Percentiles rank a stretch among this genome's conserved stretches.
Evolutionary conservation across 768 basidiomycete species (phyloP).

Genomic region (Russula foetens): DNA sequence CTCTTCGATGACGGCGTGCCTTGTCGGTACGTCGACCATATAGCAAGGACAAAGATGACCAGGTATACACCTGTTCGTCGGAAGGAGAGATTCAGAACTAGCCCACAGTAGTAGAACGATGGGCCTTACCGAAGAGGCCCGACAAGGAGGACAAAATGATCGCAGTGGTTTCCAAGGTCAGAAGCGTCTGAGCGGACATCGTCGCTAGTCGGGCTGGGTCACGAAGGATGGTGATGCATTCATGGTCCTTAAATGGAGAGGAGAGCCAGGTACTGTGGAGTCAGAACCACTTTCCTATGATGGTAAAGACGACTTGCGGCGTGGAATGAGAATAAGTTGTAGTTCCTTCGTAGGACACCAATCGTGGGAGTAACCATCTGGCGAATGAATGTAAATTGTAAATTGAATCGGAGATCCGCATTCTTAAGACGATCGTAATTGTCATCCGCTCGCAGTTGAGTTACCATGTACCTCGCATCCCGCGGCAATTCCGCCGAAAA

Average conservation of each 20-base stretch:
- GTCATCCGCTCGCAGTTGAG: too few species aligned
- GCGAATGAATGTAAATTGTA: too few species aligned
- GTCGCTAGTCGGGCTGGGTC: neutral
- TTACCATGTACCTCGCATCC: too few species aligned
- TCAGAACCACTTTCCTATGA: neutral
- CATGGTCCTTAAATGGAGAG: neutral
- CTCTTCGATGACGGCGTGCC: slow-evolving; percentile 4
- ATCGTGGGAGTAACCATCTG: too few species aligned
- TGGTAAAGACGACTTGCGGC: neutral
- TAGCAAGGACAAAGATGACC: slow-evolving; percentile 20
- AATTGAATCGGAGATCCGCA: too few species aligned
- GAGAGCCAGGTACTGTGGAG: neutral
- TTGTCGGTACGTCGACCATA: slow-evolving; percentile 20
- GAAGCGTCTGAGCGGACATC: slow-evolving; percentile 9
- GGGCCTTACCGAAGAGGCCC: slow-evolving; percentile 18
- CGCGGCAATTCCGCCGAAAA: too few species aligned
- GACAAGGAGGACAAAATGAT: slow-evolving; percentile 17
- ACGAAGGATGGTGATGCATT: neutral
- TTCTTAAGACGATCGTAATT: too few species aligned
- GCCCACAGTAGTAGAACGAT: neutral
- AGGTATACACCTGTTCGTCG: slow-evolving; percentile 20
- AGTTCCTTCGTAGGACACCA: neutral
- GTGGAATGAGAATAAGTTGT: neutral
- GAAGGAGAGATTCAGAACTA: neutral
- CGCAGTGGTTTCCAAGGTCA: slow-evolving; percentile 13